Evolutionary conservation across 345 rosid genomes (phyloP).

Genomic region (Litchi chinensis): DNA sequence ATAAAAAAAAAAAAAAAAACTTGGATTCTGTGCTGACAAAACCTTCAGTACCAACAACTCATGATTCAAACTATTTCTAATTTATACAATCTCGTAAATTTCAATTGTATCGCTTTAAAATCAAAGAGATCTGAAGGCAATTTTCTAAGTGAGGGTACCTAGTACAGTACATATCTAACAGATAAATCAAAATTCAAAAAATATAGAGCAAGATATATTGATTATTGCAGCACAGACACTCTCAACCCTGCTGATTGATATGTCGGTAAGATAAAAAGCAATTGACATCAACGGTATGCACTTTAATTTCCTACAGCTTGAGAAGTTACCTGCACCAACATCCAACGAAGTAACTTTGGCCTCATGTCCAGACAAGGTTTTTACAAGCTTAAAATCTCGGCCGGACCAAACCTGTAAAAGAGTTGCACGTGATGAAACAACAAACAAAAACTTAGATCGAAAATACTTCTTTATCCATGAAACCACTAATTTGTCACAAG

Average conservation of each 20-base stretch:
- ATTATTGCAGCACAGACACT: background rate
- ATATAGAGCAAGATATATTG: background rate
- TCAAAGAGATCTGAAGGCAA: too few species aligned
- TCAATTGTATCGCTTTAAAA: too few species aligned
- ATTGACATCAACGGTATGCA: background rate
- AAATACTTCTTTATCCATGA: background rate
- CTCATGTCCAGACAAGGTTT: constrained; percentile 78
- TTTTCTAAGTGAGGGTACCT: background rate
- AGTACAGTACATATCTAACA: background rate
- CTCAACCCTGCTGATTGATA: background rate
- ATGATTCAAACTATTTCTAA: too few species aligned
- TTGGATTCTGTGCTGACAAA: too few species aligned
- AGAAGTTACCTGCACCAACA: constrained; percentile 51
- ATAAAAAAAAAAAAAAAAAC: too few species aligned
- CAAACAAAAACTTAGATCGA: constrained; percentile 16
- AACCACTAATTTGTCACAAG: background rate
- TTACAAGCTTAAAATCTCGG: constrained; percentile 83
- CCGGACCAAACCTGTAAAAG: constrained; percentile 87
- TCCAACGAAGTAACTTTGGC: constrained; percentile 77
- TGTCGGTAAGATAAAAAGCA: background rate
- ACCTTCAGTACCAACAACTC: too few species aligned
- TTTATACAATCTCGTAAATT: too few species aligned
- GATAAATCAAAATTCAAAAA: background rate
- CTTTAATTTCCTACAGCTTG: constrained; percentile 4
- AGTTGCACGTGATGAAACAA: constrained; percentile 21